A percentile compares a stretch with the other conserved stretches of the same genome.
phyloP scores from a whole-genome alignment of 495 filamentous ascomycete genomes.

The Daldinia vernicosa region DNA sequence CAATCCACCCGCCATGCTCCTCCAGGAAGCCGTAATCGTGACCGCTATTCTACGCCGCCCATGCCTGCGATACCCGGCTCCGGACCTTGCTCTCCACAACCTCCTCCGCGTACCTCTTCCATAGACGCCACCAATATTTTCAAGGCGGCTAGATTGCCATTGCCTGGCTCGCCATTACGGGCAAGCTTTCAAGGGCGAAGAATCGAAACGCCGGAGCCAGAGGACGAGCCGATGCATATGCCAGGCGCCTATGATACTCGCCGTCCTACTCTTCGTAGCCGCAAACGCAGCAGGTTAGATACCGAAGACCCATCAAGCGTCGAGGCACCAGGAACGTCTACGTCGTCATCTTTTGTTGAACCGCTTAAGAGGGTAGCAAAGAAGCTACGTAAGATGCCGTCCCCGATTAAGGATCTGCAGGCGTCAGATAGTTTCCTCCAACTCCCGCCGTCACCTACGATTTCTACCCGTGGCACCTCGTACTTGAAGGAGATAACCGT shows the following conservation, averaged over 20 bases:
- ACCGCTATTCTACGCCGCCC: slow-evolving; percentile 32
- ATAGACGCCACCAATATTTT: slow-evolving; percentile 13
- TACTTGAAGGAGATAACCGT: slow-evolving; percentile 33
- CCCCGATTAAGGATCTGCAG: slow-evolving; percentile 27
- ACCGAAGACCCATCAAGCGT: slow-evolving; percentile 12
- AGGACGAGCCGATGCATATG: slow-evolving; percentile 10
- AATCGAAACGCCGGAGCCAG: slow-evolving; percentile 5
- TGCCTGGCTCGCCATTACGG: slow-evolving; percentile 20
- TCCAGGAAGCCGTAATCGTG: slow-evolving; percentile 22
- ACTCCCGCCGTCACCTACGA: slow-evolving; percentile 35
- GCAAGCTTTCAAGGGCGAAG: slow-evolving; percentile 4
- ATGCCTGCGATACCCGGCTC: slow-evolving; percentile 32
- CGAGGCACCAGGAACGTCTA: slow-evolving; percentile 14
- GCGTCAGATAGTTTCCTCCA: slow-evolving; percentile 29
- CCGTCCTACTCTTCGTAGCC: slow-evolving; percentile 32
- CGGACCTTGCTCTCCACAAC: slow-evolving; percentile 24
- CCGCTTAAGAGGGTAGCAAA: slow-evolving; percentile 47
- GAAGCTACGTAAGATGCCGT: slow-evolving; percentile 42
- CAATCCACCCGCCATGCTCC: slow-evolving; percentile 54
- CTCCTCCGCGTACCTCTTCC: slow-evolving; percentile 32
- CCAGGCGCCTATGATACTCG: slow-evolving; percentile 25
- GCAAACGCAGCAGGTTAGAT: slow-evolving; percentile 38
- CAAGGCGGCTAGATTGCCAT: background rate
- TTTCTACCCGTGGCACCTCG: slow-evolving; percentile 29
- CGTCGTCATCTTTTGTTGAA: slow-evolving; percentile 38